phyloP scores from a whole-genome alignment of 352 stramenopile genomes.

The Phytophthora sp. region DNA sequence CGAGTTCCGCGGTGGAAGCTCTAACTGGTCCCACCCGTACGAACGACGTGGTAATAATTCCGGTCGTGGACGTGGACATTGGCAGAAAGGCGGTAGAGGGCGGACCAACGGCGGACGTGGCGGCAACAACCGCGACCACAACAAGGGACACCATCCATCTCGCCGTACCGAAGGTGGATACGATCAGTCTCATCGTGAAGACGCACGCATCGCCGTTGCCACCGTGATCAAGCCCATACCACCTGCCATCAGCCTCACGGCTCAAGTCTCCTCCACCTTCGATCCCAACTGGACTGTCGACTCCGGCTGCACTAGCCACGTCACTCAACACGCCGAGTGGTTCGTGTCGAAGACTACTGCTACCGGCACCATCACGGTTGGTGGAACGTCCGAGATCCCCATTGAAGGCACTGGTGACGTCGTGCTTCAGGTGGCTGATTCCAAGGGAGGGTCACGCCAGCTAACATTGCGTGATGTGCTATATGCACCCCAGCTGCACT shows the following conservation, averaged over 20 bases:
- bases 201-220: not conserved
- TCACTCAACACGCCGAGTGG: not conserved
- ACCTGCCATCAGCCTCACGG: not conserved
- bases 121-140: not conserved
- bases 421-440: not conserved
- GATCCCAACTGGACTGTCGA: not conserved
- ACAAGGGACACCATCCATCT: not conserved
- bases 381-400: not conserved
- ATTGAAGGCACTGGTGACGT: not conserved
- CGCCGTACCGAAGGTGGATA: not conserved
- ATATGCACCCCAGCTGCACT: constrained; percentile 4
- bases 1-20: not conserved
- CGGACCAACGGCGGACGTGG: not conserved
- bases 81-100: not conserved
- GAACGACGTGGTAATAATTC: not conserved
- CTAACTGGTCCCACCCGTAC: not conserved
- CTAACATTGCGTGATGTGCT: not conserved
- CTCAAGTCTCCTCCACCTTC: not conserved
- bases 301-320: not conserved
- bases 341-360: not conserved
- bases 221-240: not conserved
- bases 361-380: not conserved
- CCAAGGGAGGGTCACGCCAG: not conserved
- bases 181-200: not conserved
- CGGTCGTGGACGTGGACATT: not conserved